Base-by-base conservation (phyloP, 768 basidiomycete species). In the Postia placenta region DNA sequence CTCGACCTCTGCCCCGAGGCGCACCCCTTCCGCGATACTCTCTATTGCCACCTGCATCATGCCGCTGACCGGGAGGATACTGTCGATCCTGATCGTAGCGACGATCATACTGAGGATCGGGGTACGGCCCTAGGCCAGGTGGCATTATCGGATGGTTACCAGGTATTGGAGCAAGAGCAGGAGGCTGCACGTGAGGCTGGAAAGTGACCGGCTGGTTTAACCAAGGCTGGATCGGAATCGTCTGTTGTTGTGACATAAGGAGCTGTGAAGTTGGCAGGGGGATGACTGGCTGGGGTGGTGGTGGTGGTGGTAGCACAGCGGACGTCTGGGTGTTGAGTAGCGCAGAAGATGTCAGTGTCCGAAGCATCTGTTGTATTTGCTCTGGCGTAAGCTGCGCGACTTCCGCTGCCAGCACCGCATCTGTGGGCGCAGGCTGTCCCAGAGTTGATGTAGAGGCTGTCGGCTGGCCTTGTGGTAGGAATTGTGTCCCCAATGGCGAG, bases 341-440 rank as follows among this genome's bases (percentile, higher is more conserved):
- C 56, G 58, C 72, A 44, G 68, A 67, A 1, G 75, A 71, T 15
- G 69, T 62, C 3, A 90, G 70, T 0, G 82, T 74, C 28, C 76
- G 74, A 11, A 89, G 67, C 65, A 89, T 78, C 42, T 75, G 64
- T 52, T 85, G 81, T 30, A 90, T 79, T 61, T 89, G 87, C 42
- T 86, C 87, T 0, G 85, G 85, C 2, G 85, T 86, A 14, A 90
- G 74, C 28, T 80, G 72, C 5, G 87, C 83, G 5, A 89, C 79
- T 58, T 87, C 83, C 4, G 83, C 79, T 6, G 82, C 81, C 33
- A 91, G 74, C 26, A 62, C 69, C 11, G 65, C 59, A 27, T 25
- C 56, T 48, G 56, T 63, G 38, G 54, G 58, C 15, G 61, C 54
- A 37, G 57, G 25, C 17, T 52, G 22, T 27, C 48, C 38, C 19